Percentiles rank a stretch among this genome's conserved stretches.
Conservation (phyloP, 208 protist species). For the Acanthamoeba sp. region DNA sequence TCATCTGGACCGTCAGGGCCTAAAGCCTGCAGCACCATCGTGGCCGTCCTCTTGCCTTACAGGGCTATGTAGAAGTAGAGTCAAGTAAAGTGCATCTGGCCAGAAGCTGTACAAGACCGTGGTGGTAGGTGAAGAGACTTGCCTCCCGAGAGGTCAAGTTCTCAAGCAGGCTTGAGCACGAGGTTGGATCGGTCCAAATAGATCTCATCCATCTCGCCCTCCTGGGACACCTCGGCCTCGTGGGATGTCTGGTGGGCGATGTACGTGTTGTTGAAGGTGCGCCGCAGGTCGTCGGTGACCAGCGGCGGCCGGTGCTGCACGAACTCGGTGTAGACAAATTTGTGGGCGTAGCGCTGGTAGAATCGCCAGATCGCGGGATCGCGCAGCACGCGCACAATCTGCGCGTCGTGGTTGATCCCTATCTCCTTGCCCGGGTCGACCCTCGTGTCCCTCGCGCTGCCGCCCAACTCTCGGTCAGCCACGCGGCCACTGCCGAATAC, state of each 20-base stretch:
- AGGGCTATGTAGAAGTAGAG: no score
- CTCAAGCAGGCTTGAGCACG: constrained; percentile 8
- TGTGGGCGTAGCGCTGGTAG: constrained; percentile 73
- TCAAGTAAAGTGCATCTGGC: no score
- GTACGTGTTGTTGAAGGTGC: constrained; percentile 66
- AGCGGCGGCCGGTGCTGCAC: constrained; percentile 64
- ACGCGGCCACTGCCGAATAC: background rate
- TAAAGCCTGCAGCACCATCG: no score
- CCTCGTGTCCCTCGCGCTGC: constrained; percentile 53
- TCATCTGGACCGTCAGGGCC: constrained; percentile 81
- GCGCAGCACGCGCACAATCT: constrained; percentile 55
- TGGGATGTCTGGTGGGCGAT: constrained; percentile 57
- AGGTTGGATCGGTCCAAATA: constrained; percentile 53
- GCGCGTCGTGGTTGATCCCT: constrained; percentile 72
- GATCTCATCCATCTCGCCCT: constrained; percentile 33
- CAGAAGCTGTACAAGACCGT: no score
- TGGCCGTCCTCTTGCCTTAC: no score
- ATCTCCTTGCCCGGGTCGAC: constrained; percentile 44
- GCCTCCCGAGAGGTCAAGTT: background rate
- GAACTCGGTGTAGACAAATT: constrained; percentile 77
- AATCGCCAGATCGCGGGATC: constrained; percentile 57
- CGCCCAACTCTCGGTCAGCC: background rate
- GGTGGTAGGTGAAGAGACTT: background rate
- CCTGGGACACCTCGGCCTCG: constrained; percentile 1
- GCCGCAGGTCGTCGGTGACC: background rate